Percentiles rank a stretch among this genome's conserved stretches.
Conservation (phyloP, 345 rosid species). For the Lepidium didymum region DNA sequence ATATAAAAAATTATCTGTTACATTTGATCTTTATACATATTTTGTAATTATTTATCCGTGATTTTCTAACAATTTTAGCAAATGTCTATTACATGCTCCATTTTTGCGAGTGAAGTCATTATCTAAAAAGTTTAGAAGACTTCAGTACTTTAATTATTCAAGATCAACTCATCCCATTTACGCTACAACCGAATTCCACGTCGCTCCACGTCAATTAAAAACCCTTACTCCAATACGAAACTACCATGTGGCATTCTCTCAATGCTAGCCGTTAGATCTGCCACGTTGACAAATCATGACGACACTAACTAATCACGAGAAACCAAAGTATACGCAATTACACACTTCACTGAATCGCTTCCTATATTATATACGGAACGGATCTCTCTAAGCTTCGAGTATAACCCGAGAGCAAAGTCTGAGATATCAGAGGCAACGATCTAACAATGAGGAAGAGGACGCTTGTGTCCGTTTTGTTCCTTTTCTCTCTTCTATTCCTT, state of each 20-base stretch:
- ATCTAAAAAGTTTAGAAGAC: not conserved
- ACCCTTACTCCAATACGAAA: not conserved
- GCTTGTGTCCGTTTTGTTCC: conserved; percentile 67
- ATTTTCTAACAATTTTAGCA: not conserved
- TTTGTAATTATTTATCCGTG: not conserved
- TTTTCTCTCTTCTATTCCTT: conserved; percentile 54
- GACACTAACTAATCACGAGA: not conserved
- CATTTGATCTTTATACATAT: not conserved
- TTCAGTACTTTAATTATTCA: not conserved
- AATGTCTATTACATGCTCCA: not conserved
- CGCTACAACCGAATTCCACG: conserved; percentile 14
- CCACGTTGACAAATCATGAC: conserved; percentile 9
- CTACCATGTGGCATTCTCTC: not conserved
- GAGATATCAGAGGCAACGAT: conserved; percentile 4
- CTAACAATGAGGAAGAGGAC: conserved; percentile 84
- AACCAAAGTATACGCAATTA: conserved; percentile 13
- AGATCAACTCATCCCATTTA: not conserved
- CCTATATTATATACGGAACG: conserved; percentile 21
- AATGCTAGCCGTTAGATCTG: conserved; percentile 10
- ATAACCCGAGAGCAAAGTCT: not conserved
- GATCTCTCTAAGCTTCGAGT: conserved; percentile 6
- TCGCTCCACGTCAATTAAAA: conserved; percentile 26
- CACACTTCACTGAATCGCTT: not conserved
- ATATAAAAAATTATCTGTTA: too few relatives aligned
- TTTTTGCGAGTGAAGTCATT: not conserved